Evolutionary conservation across 306 rosid species (phyloP).

Genomic region (Acacia melanoxylon): DNA sequence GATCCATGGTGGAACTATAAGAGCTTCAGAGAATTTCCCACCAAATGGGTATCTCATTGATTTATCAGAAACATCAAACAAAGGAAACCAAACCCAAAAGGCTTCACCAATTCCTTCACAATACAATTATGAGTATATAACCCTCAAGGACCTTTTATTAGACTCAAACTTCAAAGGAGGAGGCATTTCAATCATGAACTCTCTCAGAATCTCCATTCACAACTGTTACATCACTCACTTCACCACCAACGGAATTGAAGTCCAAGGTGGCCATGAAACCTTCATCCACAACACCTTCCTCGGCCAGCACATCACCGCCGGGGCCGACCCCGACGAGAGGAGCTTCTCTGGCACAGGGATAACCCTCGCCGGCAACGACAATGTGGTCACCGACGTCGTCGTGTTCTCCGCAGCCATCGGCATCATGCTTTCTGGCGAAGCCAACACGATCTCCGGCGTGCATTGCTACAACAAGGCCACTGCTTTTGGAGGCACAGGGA

Average conservation of each 20-base stretch:
- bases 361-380: conserved; percentile 70
- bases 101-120: conserved; percentile 49
- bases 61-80: conserved; percentile 51
- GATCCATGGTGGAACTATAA: conserved; percentile 88
- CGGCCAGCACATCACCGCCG: conserved; percentile 93
- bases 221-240: conserved; percentile 90
- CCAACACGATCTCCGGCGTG: conserved; percentile 68
- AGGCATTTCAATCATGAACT: conserved; percentile 71
- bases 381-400: conserved; percentile 80
- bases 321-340: conserved; percentile 55
- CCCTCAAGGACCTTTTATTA: conserved; percentile 65
- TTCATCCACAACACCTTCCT: conserved; percentile 78
- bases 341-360: conserved; percentile 83
- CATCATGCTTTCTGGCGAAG: conserved; percentile 68
- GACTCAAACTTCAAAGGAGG: conserved; percentile 91
- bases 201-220: conserved; percentile 75
- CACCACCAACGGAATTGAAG: conserved; percentile 69
- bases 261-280: conserved; percentile 83
- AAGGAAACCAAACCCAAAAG: background rate
- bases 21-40: conserved; percentile 69
- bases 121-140: conserved; percentile 76
- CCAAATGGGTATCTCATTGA: conserved; percentile 63
- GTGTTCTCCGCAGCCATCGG: conserved; percentile 78
- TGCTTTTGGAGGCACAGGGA: conserved; percentile 85
- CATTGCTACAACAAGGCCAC: conserved; percentile 97